These are phyloP conservation scores for Eimeria brunetti DNA, from an alignment of 169 alveolate species.

Conservation along the genomic window DNA sequence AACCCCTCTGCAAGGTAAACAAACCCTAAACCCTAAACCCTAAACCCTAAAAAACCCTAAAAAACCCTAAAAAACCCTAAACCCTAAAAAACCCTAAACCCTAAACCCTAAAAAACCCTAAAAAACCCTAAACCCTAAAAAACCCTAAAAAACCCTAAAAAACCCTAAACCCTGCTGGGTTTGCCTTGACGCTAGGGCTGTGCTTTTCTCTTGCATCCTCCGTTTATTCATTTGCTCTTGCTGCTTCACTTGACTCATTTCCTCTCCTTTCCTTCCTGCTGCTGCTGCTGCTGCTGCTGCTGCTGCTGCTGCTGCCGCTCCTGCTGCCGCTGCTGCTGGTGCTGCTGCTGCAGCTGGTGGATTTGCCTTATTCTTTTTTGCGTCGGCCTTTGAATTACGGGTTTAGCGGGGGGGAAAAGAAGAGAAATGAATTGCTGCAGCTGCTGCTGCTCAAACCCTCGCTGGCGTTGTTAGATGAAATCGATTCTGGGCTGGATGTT, in stretches of 20 bases:
- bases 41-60: too few species aligned
- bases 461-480: constrained; percentile 85
- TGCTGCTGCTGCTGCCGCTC: neutral
- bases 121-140: too few species aligned
- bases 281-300: constrained; percentile 4
- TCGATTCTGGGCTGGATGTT: constrained; percentile 87
- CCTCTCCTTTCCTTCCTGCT: neutral
- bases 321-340: constrained; percentile 31
- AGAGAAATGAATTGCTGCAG: constrained; percentile 86
- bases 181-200: too few species aligned
- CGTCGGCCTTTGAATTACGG: constrained; percentile 86
- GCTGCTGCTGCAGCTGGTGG: constrained; percentile 81
- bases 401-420: constrained; percentile 87
- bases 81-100: too few species aligned
- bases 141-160: too few species aligned
- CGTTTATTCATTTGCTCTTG: neutral
- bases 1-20: too few species aligned
- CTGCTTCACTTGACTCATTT: neutral
- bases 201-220: neutral
- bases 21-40: too few species aligned
- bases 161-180: too few species aligned
- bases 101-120: too few species aligned
- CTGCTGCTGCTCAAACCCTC: too few species aligned
- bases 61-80: too few species aligned
- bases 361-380: constrained; percentile 81